Evolutionary conservation across 495 filamentous ascomycete genomes (phyloP), one percentile per base, ranked within the genome.

Genomic region (Penicillium robsamsonii): DNA sequence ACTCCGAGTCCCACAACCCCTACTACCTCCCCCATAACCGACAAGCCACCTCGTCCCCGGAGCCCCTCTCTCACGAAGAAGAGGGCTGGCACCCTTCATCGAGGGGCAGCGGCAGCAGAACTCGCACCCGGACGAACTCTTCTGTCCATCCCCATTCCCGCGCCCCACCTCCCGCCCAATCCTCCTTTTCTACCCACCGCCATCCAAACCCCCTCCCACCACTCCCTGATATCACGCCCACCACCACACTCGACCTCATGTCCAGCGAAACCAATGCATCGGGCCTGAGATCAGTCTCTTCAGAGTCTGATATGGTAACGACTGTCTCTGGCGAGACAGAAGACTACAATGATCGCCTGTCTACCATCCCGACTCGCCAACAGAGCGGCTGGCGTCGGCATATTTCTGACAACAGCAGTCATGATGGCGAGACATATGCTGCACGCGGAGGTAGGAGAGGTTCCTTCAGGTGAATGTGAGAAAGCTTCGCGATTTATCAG

Each of bases 361-460:
- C 66, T 46, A 7, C 15, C 9, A 55, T 56, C 45, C 51, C 46
- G 0, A 29, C 33, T 6, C 66, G 66, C 2, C 58, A 55, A 53
- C 63, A 68, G 18, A 70, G 69, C 33, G 72, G 72, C 10, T 73
- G 72, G 69, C 70, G 73, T 5, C 59, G 69, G 9, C 65, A 71
- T 37, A 57, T 65, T 42, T 70, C 68, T 8, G 59, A 65, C 4
- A 54, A 50, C 22, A 62, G 60, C 44, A 70, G 64, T 44, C 40
- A 38, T 25, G 61, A 64, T 3, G 61, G 59, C 17, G 57, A 59
- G 25, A 13, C 37, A 12, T 55, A 59, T 43, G 41, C 55, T 33
- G 29, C 33, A 20, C 50, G 44, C 53, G 47, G 44, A 12, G 57
- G 48, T n/a, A 54, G 57, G 25, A 44, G 52, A 13, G 50, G 60